Base-by-base conservation (phyloP, 1,139 yeast species). In the Nadsonia commutata region DNA sequence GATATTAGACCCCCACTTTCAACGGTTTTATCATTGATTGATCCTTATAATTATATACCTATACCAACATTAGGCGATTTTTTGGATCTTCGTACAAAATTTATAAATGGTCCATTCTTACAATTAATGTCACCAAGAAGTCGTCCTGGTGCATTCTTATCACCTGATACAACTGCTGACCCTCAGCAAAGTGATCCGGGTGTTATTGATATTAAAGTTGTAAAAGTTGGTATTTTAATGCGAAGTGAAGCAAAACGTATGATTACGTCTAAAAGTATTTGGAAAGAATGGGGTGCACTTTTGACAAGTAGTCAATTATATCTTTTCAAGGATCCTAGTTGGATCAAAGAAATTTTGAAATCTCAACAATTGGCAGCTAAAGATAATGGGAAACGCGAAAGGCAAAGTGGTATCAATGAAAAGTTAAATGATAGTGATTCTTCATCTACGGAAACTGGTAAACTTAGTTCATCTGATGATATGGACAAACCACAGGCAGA, bases 221-320 rank as follows among this genome's bases (percentile, higher is more conserved):
- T 65, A 37, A 66, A 64, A 46, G 56, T 65, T 17, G 71, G 71
- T 1, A 51, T 62, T 20, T 46, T 67, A 19, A 55, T 51, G 37
- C 52, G 65, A 13, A 56, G 59, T n/a, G 70, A 66, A 45, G 58
- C 58, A 5, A 60, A 60, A 46, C 55, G 63, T 31, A 52, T 56
- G 49, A 48, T 58, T 3, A 57, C 56, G 19, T 54, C 64, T 6
- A 60, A 56, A 40, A 51, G 54, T 9, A 51, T 53, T 5, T 65
- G 66, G 66, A 56, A 58, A 21, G 66, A 64, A 45, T 65, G 68
- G 66, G 71, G 71, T 3, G 67, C 64, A 1, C 56, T 67, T 19
- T 49, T 66, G 37, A 67, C 71, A 1, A 60, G 64, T 2, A 62
- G 68, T 5, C 64, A 63, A 44, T 55, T 67, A 3, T 66, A 66